Conservation (phyloP, 805 yeast genomes). For the Pichia thaimueangensis region DNA sequence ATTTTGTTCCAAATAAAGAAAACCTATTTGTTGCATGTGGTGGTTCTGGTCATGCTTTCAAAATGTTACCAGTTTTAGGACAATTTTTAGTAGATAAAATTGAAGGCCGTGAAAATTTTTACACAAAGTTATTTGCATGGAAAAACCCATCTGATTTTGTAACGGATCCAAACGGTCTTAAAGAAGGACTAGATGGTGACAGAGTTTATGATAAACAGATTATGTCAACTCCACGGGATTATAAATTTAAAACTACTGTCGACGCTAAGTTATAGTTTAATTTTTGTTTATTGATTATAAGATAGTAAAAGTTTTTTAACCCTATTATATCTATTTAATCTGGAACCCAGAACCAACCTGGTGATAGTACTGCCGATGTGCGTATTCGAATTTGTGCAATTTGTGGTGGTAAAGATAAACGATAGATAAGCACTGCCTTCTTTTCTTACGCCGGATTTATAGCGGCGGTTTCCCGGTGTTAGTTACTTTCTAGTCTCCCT, state of each 20-base stretch:
- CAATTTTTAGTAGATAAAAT: conserved; percentile 28
- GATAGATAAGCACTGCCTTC: too few species aligned
- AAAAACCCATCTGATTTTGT: conserved; percentile 23
- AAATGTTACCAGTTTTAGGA: conserved; percentile 31
- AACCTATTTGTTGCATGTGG: conserved; percentile 30
- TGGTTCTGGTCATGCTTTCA: conserved; percentile 34
- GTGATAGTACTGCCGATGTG: too few species aligned
- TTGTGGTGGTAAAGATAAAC: too few species aligned
- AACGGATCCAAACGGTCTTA: conserved; percentile 27
- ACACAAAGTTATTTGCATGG: conserved; percentile 30
- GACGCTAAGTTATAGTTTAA: too few species aligned
- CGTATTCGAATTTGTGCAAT: too few species aligned
- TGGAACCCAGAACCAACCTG: too few species aligned
- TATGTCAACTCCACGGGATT: conserved; percentile 15
- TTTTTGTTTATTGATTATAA: too few species aligned
- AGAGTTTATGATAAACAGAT: conserved; percentile 20
- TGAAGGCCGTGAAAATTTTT: conserved; percentile 28
- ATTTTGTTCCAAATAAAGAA: conserved; percentile 28
- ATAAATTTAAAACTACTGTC: neutral
- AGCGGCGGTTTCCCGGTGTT: too few species aligned
- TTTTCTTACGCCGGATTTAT: too few species aligned
- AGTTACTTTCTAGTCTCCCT: too few species aligned
- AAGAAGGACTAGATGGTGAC: conserved; percentile 18
- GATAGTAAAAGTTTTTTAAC: too few species aligned
- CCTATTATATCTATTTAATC: too few species aligned